Conservation (phyloP, 257 asterid species). For the Forsythia suspensa region DNA sequence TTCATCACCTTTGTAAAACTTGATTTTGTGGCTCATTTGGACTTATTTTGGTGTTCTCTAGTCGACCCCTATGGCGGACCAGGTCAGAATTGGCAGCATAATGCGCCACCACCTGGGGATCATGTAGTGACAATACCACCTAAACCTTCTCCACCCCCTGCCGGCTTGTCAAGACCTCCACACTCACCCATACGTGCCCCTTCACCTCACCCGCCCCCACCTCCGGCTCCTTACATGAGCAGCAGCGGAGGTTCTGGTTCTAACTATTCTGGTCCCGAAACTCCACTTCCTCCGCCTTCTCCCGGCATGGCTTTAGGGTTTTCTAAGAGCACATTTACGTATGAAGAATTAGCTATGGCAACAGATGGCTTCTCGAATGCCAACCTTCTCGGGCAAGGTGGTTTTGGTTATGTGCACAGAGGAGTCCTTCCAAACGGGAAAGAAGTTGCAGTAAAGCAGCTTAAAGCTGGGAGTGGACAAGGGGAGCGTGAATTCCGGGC, state of each 20-base stretch:
- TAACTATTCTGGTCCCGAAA: slow-evolving; percentile 59
- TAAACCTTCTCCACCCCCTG: slow-evolving; percentile 53
- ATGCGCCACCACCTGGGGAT: slow-evolving; percentile 48
- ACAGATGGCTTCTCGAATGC: slow-evolving; percentile 91
- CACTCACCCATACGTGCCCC: slow-evolving; percentile 42
- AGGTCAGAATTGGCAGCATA: slow-evolving; percentile 67
- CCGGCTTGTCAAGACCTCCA: slow-evolving; percentile 59
- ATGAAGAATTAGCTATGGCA: slow-evolving; percentile 83
- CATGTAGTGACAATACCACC: slow-evolving; percentile 52
- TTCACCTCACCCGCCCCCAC: slow-evolving; percentile 50
- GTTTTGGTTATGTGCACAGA: slow-evolving; percentile 88
- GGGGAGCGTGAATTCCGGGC: slow-evolving; percentile 96
- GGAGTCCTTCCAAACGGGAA: slow-evolving; percentile 86
- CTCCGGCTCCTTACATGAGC: slow-evolving; percentile 45
- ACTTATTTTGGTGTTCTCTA: slow-evolving; percentile 20
- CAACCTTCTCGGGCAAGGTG: slow-evolving; percentile 96
- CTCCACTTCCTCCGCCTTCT: slow-evolving; percentile 62
- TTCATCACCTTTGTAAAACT: not conserved
- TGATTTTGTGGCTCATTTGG: slow-evolving; percentile 5
- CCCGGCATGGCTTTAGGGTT: slow-evolving; percentile 63
- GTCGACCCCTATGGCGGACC: slow-evolving; percentile 61
- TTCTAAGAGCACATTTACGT: slow-evolving; percentile 69
- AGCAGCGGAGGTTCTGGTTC: slow-evolving; percentile 80
- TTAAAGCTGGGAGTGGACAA: slow-evolving; percentile 93
- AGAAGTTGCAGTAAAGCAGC: slow-evolving; percentile 85